A percentile compares a stretch with the other conserved stretches of the same genome.
Conservation (phyloP, 2,329 filamentous ascomycete genomes). For the Davidsoniella australis region DNA sequence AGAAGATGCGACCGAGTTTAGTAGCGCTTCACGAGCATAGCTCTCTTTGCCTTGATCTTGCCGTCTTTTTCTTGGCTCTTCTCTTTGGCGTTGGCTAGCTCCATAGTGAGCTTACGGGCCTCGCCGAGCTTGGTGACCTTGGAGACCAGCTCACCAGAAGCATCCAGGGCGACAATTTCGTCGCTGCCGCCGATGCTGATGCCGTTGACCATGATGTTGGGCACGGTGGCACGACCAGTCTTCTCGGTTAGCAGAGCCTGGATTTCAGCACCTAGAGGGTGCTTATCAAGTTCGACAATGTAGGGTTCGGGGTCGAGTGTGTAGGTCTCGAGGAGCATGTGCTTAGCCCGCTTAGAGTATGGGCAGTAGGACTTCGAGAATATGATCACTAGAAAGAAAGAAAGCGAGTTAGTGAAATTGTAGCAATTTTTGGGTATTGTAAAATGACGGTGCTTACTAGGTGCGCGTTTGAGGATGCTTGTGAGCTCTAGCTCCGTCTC, state of each 20-base stretch:
- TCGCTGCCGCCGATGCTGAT: constrained; percentile 83
- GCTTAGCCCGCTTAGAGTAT: constrained; percentile 70
- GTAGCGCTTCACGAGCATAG: constrained; percentile 3
- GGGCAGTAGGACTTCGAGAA: constrained; percentile 94
- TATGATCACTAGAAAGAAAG: constrained; percentile 53
- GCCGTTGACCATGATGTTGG: constrained; percentile 78
- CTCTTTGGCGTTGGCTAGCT: neutral
- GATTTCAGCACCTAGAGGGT: constrained; percentile 54
- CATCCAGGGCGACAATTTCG: constrained; percentile 59
- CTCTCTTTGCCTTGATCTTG: constrained; percentile 4
- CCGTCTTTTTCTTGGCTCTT: neutral
- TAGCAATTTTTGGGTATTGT: constrained; percentile 4
- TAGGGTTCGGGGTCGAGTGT: constrained; percentile 64
- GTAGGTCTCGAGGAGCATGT: constrained; percentile 70
- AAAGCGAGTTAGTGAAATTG: constrained; percentile 4
- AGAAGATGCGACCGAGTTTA: neutral
- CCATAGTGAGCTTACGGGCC: constrained; percentile 13
- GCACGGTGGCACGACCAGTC: constrained; percentile 73
- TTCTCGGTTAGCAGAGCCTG: constrained; percentile 55
- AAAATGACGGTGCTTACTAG: constrained; percentile 40
- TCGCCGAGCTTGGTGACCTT: constrained; percentile 61
- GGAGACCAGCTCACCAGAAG: constrained; percentile 45
- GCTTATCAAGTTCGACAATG: constrained; percentile 79
- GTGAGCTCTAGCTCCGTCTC: constrained; percentile 57
- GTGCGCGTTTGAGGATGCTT: constrained; percentile 64